Evolutionary conservation across 768 basidiomycete genomes (phyloP).

Genomic region (Boletus sensibilis): DNA sequence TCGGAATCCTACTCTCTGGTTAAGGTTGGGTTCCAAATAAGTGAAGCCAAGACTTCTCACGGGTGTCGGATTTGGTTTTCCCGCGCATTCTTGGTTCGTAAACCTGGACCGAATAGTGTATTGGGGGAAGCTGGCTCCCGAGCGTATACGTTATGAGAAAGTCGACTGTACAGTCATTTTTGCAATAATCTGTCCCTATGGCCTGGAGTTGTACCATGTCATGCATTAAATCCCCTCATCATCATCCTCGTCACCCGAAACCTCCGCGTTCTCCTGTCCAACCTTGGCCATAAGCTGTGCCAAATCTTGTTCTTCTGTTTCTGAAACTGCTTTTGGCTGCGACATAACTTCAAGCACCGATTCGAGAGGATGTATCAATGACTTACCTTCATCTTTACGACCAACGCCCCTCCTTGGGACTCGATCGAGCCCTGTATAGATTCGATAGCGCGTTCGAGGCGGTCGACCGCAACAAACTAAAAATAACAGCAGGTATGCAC

Average conservation of each 20-base stretch:
- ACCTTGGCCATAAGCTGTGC: slow-evolving; percentile 97
- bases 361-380: neutral
- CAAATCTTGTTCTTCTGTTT: slow-evolving; percentile 96
- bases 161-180: too few species aligned
- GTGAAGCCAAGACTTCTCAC: too few species aligned
- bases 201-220: too few species aligned
- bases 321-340: slow-evolving; percentile 96
- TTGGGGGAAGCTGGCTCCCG: too few species aligned
- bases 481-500: neutral
- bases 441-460: slow-evolving; percentile 91
- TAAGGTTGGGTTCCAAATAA: too few species aligned
- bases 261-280: slow-evolving; percentile 91
- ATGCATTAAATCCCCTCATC: slow-evolving; percentile 45
- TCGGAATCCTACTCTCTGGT: too few species aligned
- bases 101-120: too few species aligned
- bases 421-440: slow-evolving; percentile 84
- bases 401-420: slow-evolving; percentile 77
- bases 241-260: slow-evolving; percentile 91
- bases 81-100: too few species aligned
- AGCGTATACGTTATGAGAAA: too few species aligned
- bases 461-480: slow-evolving; percentile 85
- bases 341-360: neutral
- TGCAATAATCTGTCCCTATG: too few species aligned
- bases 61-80: too few species aligned
- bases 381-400: slow-evolving; percentile 93